Evolutionary conservation across 177 flowering plant species (phyloP).

Genomic region (Vitis hybrid): DNA sequence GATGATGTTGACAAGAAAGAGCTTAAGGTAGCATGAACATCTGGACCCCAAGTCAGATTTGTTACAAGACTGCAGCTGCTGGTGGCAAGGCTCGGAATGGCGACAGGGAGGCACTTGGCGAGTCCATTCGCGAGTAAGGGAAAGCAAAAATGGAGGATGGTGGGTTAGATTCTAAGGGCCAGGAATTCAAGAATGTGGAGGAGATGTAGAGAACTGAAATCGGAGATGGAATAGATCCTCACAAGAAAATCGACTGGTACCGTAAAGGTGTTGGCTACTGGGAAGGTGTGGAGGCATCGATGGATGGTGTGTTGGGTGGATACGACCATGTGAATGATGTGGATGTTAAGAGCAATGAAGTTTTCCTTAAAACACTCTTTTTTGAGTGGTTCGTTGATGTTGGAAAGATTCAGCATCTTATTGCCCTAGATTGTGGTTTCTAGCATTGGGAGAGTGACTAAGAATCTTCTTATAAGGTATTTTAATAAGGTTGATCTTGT

Average conservation of each 20-base stretch:
- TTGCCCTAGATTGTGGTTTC: constrained; percentile 61
- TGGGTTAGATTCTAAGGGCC: constrained; percentile 72
- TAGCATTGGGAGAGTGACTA: too few relatives aligned
- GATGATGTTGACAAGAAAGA: too few relatives aligned
- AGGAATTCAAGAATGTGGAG: constrained; percentile 59
- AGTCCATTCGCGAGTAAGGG: neutral
- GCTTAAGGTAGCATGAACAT: too few relatives aligned
- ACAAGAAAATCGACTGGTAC: constrained; percentile 74
- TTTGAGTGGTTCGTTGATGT: constrained; percentile 38
- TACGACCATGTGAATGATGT: too few relatives aligned
- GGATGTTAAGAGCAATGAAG: too few relatives aligned
- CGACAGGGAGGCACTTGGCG: neutral
- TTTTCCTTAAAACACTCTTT: constrained; percentile 44
- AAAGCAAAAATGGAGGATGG: constrained; percentile 46
- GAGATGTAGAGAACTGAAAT: constrained; percentile 88
- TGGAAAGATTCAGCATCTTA: constrained; percentile 42
- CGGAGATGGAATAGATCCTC: constrained; percentile 45
- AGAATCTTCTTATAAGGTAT: too few relatives aligned
- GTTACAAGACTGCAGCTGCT: too few relatives aligned
- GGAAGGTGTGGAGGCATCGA: constrained; percentile 90
- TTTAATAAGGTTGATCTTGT: too few relatives aligned
- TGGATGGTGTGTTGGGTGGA: constrained; percentile 83
- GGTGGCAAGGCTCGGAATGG: too few relatives aligned
- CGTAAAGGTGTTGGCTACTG: constrained; percentile 75
- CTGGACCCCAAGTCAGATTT: too few relatives aligned